phyloP scores from a whole-genome alignment of 2,329 filamentous ascomycete genomes.

The Aspergillus pseudoglaucus region DNA sequence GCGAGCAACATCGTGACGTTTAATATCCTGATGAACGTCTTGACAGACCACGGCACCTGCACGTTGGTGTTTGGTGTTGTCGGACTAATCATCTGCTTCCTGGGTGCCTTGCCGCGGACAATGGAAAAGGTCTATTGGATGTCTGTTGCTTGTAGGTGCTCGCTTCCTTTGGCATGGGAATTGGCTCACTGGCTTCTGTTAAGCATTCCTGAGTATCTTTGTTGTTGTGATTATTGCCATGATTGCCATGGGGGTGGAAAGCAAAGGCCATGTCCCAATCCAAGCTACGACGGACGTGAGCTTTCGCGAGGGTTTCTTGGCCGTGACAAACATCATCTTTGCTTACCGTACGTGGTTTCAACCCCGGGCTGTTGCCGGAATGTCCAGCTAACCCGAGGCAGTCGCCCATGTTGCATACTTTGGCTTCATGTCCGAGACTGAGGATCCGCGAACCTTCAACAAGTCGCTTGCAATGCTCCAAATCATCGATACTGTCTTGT shows the following conservation, averaged over 20 bases:
- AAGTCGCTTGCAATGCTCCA: constrained; percentile 60
- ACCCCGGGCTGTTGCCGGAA: no score
- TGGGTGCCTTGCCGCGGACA: constrained; percentile 56
- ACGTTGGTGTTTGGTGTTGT: constrained; percentile 58
- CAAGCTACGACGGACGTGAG: constrained; percentile 34
- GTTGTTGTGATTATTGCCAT: constrained; percentile 60
- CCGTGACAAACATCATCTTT: constrained; percentile 62
- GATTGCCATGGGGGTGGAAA: constrained; percentile 54
- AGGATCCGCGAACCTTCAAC: constrained; percentile 52
- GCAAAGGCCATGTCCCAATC: constrained; percentile 33
- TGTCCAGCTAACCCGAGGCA: constrained; percentile 1
- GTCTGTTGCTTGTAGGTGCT: constrained; percentile 48
- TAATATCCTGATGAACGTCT: constrained; percentile 58
- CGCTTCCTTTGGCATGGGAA: neutral
- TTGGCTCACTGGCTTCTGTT: neutral
- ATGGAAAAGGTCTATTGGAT: constrained; percentile 56
- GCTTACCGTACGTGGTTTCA: constrained; percentile 48
- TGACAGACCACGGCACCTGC: constrained; percentile 57
- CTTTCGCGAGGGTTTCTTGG: constrained; percentile 52
- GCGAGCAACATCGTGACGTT: constrained; percentile 66
- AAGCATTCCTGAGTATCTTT: constrained; percentile 58
- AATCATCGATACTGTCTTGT: constrained; percentile 53
- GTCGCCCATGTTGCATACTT: constrained; percentile 61
- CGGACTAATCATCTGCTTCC: constrained; percentile 52
- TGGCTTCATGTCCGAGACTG: constrained; percentile 58